Evolutionary conservation across 768 basidiomycete genomes (phyloP).

Genomic region (Pisolithus microcarpus): DNA sequence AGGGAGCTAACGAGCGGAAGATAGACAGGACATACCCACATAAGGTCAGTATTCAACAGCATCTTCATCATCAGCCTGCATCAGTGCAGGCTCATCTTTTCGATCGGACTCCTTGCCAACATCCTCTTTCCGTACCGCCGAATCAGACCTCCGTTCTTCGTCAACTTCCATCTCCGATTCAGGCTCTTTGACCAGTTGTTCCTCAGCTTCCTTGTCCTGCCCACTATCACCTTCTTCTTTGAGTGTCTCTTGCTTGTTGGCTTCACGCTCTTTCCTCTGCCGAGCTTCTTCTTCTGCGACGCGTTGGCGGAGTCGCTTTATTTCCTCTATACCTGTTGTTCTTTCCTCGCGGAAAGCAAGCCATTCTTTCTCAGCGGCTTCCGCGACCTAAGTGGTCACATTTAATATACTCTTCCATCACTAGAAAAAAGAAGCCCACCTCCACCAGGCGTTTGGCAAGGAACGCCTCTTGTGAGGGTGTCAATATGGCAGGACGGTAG

Average conservation of each 20-base stretch:
- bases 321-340: conserved; percentile 49
- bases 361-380: conserved; percentile 67
- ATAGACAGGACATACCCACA: conserved; percentile 16
- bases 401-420: not conserved
- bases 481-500: conserved; percentile 66
- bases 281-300: conserved; percentile 61
- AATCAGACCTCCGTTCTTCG: conserved; percentile 27
- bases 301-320: conserved; percentile 51
- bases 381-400: conserved; percentile 39
- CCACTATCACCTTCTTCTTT: conserved; percentile 15
- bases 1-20: conserved; percentile 1
- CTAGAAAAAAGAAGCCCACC: conserved; percentile 30
- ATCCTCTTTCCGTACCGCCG: conserved; percentile 29
- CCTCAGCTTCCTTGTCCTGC: conserved; percentile 30
- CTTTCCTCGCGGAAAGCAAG: conserved; percentile 56
- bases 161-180: conserved; percentile 31
- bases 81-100: conserved; percentile 46
- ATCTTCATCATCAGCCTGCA: conserved; percentile 70
- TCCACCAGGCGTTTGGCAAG: conserved; percentile 54
- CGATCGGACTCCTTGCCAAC: conserved; percentile 33
- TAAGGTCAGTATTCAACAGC: conserved; percentile 64
- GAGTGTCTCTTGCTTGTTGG: conserved; percentile 26
- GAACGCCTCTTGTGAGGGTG: conserved; percentile 64
- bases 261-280: conserved; percentile 35
- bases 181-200: conserved; percentile 20